Percentiles rank a stretch among this genome's conserved stretches.
These are phyloP conservation scores for Cephalotrichum gorgonifer DNA, from an alignment of 2,329 filamentous ascomycete genomes.

Conservation along the genomic window DNA sequence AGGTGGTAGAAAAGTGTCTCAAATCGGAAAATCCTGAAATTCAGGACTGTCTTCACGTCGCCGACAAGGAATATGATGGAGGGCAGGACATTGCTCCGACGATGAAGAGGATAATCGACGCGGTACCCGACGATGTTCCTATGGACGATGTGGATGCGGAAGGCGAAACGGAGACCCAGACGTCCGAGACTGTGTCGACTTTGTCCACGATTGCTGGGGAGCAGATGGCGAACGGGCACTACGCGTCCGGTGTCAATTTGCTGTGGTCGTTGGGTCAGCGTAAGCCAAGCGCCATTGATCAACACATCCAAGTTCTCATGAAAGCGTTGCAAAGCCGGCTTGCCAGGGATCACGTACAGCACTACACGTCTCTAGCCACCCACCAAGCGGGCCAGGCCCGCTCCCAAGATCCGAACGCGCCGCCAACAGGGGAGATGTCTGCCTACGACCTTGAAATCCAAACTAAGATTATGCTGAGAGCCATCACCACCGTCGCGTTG, in stretches of 20 bases:
- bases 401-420: conserved; percentile 42
- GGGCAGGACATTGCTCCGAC: conserved; percentile 63
- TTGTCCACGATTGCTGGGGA: conserved; percentile 82
- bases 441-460: conserved; percentile 79
- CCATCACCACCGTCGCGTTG: conserved; percentile 82
- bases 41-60: conserved; percentile 79
- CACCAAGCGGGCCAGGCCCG: conserved; percentile 35
- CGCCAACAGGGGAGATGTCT: conserved; percentile 42
- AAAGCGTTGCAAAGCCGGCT: conserved; percentile 88
- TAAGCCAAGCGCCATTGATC: conserved; percentile 78
- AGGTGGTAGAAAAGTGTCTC: conserved; percentile 79
- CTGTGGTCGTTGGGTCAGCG: conserved; percentile 84
- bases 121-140: conserved; percentile 68
- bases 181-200: conserved; percentile 78
- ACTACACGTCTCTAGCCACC: conserved; percentile 49
- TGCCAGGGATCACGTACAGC: conserved; percentile 83
- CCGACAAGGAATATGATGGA: conserved; percentile 60
- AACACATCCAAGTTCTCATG: conserved; percentile 81
- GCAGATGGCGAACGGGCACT: conserved; percentile 68
- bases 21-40: conserved; percentile 85
- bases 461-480: conserved; percentile 84
- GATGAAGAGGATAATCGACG: conserved; percentile 74
- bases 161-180: conserved; percentile 68
- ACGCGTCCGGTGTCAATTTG: conserved; percentile 83
- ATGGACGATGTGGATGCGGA: conserved; percentile 76